Evolutionary conservation across 192 early-diverging fungal genomes (phyloP).

Genomic region (Podila verticillata): DNA sequence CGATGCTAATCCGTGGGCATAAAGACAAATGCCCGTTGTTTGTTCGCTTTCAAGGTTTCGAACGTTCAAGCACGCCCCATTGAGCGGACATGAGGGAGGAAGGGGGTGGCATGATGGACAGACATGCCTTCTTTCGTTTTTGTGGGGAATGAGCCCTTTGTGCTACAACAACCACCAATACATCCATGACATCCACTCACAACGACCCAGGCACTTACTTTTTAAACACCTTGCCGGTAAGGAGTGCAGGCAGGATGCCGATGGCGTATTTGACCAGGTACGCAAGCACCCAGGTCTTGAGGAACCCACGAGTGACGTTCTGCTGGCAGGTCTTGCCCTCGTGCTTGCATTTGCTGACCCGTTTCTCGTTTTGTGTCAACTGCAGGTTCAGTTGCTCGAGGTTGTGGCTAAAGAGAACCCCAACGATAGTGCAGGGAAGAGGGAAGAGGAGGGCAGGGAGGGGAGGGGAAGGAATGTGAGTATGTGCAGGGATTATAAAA

Average conservation of each 20-base stretch:
- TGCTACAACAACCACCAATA: too few relatives aligned
- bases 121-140: too few relatives aligned
- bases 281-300: slow-evolving; percentile 63
- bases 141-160: too few relatives aligned
- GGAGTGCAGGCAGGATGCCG: slow-evolving; percentile 53
- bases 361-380: slow-evolving; percentile 9
- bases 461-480: background rate
- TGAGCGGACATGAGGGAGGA: too few relatives aligned
- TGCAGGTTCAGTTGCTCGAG: slow-evolving; percentile 35
- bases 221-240: slow-evolving; percentile 60
- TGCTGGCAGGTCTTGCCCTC: slow-evolving; percentile 64
- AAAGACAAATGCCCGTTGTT: too few relatives aligned
- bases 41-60: too few relatives aligned
- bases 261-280: slow-evolving; percentile 66
- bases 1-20: too few relatives aligned
- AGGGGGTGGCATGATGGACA: too few relatives aligned
- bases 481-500: background rate
- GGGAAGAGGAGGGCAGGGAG: background rate
- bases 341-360: slow-evolving; percentile 55
- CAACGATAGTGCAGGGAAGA: too few relatives aligned
- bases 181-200: background rate
- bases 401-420: slow-evolving; percentile 38
- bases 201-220: slow-evolving; percentile 34
- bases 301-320: slow-evolving; percentile 65
- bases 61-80: too few relatives aligned